Base-by-base conservation (phyloP, 345 rosid species). In the Populus nigra region DNA sequence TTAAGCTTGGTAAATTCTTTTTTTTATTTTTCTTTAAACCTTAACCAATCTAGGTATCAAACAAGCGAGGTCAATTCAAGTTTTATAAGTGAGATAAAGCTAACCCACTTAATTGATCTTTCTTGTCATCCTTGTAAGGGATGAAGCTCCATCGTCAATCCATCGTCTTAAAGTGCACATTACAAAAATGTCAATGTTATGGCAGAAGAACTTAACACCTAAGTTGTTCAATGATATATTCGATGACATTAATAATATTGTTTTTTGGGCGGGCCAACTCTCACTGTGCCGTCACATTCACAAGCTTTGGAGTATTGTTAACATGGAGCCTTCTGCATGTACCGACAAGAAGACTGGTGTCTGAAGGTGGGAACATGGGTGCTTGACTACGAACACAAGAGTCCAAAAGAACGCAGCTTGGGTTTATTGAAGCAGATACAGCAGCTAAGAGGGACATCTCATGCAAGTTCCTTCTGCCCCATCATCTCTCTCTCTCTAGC, bases 401-500 rank as follows among this genome's bases (percentile, higher is more conserved):
- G 35, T 27, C 65, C 83, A 70, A 59, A 27, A 53, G 25, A 35
- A 35, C 11, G 68, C 35, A 55, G 77, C 35, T 65, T 16, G 20
- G 77, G 36, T 62, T 18, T 36, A 13, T 59, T 18, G 50, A 47
- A 22, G 2, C 20, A 41, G 31, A 25, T 5, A 7, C 2, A 9
- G 31, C 11, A 20, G 16, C 25, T 10, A 68, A 50, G 8, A 73
- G 71, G 15, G 85, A 83, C 83, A 12, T 69, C 62, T 76, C 83
- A 2, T 59, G 27, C 6, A 73, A 73, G 70, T 83, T 79, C 85
- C 15, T 73, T 83, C 73, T 79, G 83, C 75, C 41, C 43, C 71
- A 10, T 59, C 63, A 59, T 1, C 15, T 27, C 29, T 47, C 62
- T 1, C 15, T 27, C 29, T 47, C 62, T 67, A 8, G 5, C 31